These are phyloP conservation scores for Astrocystis sublimbata DNA, from an alignment of 495 filamentous ascomycete species.

Conservation along the genomic window DNA sequence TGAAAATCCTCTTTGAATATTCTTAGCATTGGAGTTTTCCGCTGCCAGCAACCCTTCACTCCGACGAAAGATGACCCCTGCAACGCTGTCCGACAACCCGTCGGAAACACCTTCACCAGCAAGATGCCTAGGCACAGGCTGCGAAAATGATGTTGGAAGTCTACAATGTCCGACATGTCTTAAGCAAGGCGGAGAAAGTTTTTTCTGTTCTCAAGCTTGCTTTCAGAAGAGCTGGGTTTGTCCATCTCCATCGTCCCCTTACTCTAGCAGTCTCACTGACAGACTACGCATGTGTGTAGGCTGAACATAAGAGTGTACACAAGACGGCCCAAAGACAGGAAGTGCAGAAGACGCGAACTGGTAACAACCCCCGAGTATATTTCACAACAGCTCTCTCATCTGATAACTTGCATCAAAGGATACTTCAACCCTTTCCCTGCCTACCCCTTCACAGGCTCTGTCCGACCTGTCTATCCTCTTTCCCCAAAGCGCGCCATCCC, in stretches of 20 bases:
- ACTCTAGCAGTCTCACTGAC: neutral
- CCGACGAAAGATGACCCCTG: neutral
- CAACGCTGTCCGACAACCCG: neutral
- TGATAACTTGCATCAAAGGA: slow-evolving; percentile 59
- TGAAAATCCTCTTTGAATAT: no score
- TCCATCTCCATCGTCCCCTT: slow-evolving; percentile 24
- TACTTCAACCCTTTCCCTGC: slow-evolving; percentile 84
- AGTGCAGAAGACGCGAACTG: neutral
- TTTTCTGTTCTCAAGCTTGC: slow-evolving; percentile 97
- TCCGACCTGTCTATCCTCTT: slow-evolving; percentile 85
- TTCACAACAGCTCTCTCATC: slow-evolving; percentile 55
- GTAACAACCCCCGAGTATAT: neutral
- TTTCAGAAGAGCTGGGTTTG: slow-evolving; percentile 97
- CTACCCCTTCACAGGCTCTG: slow-evolving; percentile 71
- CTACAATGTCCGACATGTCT: slow-evolving; percentile 94
- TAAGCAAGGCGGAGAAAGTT: slow-evolving; percentile 86
- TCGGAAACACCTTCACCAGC: slow-evolving; percentile 52
- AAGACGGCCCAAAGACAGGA: slow-evolving; percentile 52
- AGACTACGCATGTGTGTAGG: slow-evolving; percentile 49
- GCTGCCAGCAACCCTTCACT: no score
- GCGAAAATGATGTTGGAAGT: slow-evolving; percentile 75
- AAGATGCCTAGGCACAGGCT: slow-evolving; percentile 79
- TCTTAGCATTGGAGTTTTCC: no score
- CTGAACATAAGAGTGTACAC: slow-evolving; percentile 79
- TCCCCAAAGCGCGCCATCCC: slow-evolving; percentile 70